Conservation (phyloP, 495 filamentous ascomycete species). For the Penicillium canescens region DNA sequence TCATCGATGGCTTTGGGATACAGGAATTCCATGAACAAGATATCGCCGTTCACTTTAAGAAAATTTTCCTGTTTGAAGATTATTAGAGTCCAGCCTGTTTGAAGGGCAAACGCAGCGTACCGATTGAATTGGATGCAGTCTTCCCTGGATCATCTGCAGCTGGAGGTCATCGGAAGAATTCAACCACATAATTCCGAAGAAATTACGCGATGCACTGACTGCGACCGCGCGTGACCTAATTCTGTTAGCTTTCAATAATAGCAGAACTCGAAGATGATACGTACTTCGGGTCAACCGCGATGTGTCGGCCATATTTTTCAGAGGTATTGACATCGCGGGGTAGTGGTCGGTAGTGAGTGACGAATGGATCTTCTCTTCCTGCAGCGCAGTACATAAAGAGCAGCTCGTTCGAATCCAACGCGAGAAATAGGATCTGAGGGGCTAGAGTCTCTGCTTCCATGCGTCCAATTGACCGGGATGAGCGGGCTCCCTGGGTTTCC, state of each 20-base stretch:
- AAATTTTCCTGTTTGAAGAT: constrained; percentile 45
- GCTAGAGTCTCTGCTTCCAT: constrained; percentile 46
- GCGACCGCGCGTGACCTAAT: constrained; percentile 64
- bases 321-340: constrained; percentile 55
- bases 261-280: constrained; percentile 1
- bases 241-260: constrained; percentile 9
- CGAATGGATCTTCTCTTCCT: constrained; percentile 52
- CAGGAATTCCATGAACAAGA: constrained; percentile 86
- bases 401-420: constrained; percentile 65
- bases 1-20: constrained; percentile 63
- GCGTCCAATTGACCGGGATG: not conserved
- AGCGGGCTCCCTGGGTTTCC: constrained; percentile 28
- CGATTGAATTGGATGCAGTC: constrained; percentile 37
- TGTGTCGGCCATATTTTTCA: constrained; percentile 68
- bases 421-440: constrained; percentile 74
- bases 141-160: constrained; percentile 32
- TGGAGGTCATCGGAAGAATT: constrained; percentile 30
- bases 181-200: constrained; percentile 57
- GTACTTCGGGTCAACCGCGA: constrained; percentile 79
- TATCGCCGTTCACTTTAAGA: constrained; percentile 66
- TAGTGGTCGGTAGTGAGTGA: constrained; percentile 56
- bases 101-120: constrained; percentile 16
- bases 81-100: not conserved
- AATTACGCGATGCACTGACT: constrained; percentile 58
- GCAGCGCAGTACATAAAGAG: constrained; percentile 68